A percentile compares a stretch with the other conserved stretches of the same genome.
Evolutionary conservation across 2,329 filamentous ascomycete species (phyloP).

Genomic region (Talaromyces sp.): DNA sequence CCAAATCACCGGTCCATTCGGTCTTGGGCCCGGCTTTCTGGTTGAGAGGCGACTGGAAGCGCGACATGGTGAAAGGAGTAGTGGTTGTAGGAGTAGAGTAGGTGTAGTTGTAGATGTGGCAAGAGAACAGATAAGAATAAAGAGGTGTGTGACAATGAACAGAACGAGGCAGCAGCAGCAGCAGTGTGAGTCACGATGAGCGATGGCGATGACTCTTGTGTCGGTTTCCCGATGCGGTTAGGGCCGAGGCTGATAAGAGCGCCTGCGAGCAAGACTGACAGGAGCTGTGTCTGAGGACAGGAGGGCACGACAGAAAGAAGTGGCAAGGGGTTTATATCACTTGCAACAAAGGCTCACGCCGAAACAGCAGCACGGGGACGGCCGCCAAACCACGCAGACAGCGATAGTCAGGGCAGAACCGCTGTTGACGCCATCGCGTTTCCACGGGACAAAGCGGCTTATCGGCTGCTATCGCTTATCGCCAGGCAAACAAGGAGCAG

Average conservation of each 20-base stretch:
- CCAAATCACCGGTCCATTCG: neutral
- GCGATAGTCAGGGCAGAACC: too few species aligned
- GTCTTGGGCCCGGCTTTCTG: neutral
- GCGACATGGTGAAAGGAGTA: neutral
- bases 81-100: neutral
- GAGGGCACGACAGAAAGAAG: neutral
- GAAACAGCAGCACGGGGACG: too few species aligned
- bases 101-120: neutral
- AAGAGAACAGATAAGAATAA: too few species aligned
- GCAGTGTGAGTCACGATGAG: neutral
- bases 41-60: neutral
- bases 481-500: too few species aligned
- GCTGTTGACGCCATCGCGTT: too few species aligned
- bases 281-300: neutral
- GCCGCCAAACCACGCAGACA: too few species aligned
- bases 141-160: too few species aligned
- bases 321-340: neutral
- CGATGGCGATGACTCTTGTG: neutral
- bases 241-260: neutral
- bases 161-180: too few species aligned
- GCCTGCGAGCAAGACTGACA: neutral
- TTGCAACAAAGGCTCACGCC: too few species aligned
- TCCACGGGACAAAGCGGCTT: too few species aligned
- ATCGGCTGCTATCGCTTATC: too few species aligned
- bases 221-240: neutral